Evolutionary conservation across 345 rosid genomes (phyloP).

Genomic region (Aegle marmelos): DNA sequence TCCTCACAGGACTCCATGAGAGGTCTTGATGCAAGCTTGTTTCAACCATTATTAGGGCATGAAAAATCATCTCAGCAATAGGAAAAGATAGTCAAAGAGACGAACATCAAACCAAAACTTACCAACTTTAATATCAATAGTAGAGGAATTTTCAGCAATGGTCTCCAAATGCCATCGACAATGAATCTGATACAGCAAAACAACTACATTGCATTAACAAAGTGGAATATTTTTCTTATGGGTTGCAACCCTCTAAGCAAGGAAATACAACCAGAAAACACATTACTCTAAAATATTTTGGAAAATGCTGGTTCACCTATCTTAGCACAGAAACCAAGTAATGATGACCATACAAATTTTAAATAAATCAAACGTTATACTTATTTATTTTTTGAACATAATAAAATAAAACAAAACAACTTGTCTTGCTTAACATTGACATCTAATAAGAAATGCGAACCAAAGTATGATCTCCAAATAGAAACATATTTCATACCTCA

Average conservation of each 20-base stretch:
- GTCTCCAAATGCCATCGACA: constrained; percentile 77
- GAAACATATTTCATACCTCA: constrained; percentile 51
- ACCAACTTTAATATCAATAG: constrained; percentile 80
- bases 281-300: neutral
- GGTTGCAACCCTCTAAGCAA: neutral
- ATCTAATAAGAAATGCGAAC: neutral
- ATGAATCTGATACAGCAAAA: constrained; percentile 61
- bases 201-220: neutral
- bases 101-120: constrained; percentile 24
- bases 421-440: neutral
- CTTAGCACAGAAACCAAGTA: neutral
- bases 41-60: neutral
- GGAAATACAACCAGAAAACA: neutral
- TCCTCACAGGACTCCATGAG: neutral
- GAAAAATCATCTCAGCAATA: neutral
- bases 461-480: neutral
- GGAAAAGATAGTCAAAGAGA: neutral
- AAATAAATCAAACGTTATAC: neutral
- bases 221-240: neutral
- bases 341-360: neutral
- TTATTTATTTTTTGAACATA: neutral
- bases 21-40: neutral
- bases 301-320: neutral
- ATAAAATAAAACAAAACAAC: too few species aligned
- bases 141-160: constrained; percentile 54